A percentile compares a stretch with the other conserved stretches of the same genome.
These are phyloP conservation scores for Pistacia vera DNA, from an alignment of 345 rosid genomes.

Conservation along the genomic window DNA sequence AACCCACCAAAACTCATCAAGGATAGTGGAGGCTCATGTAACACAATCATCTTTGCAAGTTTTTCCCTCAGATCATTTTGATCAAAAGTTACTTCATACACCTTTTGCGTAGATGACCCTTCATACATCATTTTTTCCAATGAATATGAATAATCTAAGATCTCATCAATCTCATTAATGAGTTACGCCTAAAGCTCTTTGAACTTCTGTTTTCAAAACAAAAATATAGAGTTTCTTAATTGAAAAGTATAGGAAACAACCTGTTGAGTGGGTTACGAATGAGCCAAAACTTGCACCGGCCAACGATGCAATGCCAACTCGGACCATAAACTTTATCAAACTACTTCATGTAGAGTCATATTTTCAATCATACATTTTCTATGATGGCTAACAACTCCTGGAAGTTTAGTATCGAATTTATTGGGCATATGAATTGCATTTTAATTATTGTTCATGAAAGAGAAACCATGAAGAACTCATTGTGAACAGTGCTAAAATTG, in stretches of 20 bases:
- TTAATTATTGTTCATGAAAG: background rate
- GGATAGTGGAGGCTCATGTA: too few relatives aligned
- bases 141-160: background rate
- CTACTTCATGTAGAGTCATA: slow-evolving; percentile 47
- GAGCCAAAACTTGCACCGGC: slow-evolving; percentile 72
- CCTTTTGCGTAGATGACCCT: too few relatives aligned
- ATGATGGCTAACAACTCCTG: background rate
- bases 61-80: too few relatives aligned
- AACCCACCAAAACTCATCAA: too few relatives aligned
- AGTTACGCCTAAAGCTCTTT: slow-evolving; percentile 30
- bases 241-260: slow-evolving; percentile 82
- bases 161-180: background rate
- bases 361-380: too few relatives aligned
- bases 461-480: background rate
- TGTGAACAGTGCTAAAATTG: background rate
- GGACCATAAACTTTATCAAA: slow-evolving; percentile 90
- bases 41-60: too few relatives aligned
- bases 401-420: too few relatives aligned
- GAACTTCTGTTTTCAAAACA: slow-evolving; percentile 75
- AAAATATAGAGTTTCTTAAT: slow-evolving; percentile 76
- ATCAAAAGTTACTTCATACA: too few relatives aligned
- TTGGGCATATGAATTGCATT: background rate
- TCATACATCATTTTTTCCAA: too few relatives aligned
- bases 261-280: slow-evolving; percentile 78
- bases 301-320: slow-evolving; percentile 97